These are phyloP conservation scores for Eremothecium cymbalariae DNA, from an alignment of 1,139 yeast genomes.

Conservation along the genomic window DNA sequence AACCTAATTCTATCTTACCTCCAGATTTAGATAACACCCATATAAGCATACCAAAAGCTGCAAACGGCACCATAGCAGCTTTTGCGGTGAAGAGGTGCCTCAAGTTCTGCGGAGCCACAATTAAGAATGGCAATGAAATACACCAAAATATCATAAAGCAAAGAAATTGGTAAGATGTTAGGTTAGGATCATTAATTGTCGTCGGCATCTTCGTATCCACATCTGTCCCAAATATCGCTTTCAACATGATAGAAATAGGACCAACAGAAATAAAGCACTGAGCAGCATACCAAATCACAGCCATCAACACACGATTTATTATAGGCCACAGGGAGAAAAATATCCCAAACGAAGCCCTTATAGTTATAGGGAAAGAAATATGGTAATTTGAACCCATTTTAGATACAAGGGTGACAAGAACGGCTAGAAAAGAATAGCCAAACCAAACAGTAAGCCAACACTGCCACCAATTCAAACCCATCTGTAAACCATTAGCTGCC, in stretches of 20 bases:
- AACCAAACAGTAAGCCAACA: slow-evolving; percentile 81
- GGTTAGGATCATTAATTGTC: slow-evolving; percentile 43
- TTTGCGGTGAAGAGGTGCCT: slow-evolving; percentile 77
- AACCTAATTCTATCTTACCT: slow-evolving; percentile 27
- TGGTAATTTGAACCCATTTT: slow-evolving; percentile 69
- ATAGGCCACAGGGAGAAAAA: slow-evolving; percentile 78
- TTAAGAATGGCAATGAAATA: slow-evolving; percentile 64
- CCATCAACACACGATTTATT: slow-evolving; percentile 72
- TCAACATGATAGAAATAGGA: slow-evolving; percentile 64
- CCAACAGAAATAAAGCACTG: slow-evolving; percentile 80
- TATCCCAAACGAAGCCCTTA: slow-evolving; percentile 67
- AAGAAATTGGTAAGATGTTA: slow-evolving; percentile 63
- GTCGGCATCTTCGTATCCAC: slow-evolving; percentile 43
- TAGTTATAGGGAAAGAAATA: slow-evolving; percentile 68
- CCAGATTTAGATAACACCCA: slow-evolving; percentile 62
- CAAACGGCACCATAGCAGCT: slow-evolving; percentile 68
- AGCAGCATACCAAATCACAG: slow-evolving; percentile 77
- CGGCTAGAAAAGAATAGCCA: slow-evolving; percentile 54
- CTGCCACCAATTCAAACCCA: slow-evolving; percentile 83
- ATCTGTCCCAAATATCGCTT: slow-evolving; percentile 58
- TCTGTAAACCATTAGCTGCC: slow-evolving; percentile 70
- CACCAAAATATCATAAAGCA: slow-evolving; percentile 75
- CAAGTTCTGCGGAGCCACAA: slow-evolving; percentile 73
- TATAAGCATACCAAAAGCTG: slow-evolving; percentile 68
- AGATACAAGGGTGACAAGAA: slow-evolving; percentile 56